A percentile compares a stretch with the other conserved stretches of the same genome.
Evolutionary conservation across 2,329 filamentous ascomycete genomes (phyloP).

Genomic region (Cercospora citrullina): DNA sequence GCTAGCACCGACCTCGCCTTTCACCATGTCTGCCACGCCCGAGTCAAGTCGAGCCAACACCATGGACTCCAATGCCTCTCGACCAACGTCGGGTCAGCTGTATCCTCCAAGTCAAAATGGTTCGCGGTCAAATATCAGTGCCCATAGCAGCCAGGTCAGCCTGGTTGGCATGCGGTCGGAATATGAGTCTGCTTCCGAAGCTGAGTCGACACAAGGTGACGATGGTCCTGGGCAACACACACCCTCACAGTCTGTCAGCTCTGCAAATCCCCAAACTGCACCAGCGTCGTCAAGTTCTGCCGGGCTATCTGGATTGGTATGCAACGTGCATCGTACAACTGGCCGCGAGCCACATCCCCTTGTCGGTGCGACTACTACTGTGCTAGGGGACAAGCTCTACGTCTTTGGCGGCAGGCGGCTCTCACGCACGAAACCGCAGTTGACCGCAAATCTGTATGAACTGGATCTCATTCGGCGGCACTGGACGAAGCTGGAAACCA

Average conservation of each 20-base stretch:
- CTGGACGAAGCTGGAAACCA: conserved; percentile 86
- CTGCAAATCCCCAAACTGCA: conserved; percentile 20
- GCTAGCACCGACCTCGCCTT: conserved; percentile 33
- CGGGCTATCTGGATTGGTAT: conserved; percentile 66
- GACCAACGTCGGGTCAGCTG: conserved; percentile 46
- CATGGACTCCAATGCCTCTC: conserved; percentile 49
- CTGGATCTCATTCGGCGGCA: conserved; percentile 86
- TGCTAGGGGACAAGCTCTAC: conserved; percentile 92
- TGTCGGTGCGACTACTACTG: conserved; percentile 92
- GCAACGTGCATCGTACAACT: conserved; percentile 76
- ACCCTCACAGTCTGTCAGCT: conserved; percentile 32
- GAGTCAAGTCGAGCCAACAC: conserved; percentile 49
- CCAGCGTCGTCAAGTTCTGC: conserved; percentile 49
- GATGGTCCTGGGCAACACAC: conserved; percentile 33
- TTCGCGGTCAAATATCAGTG: conserved; percentile 42
- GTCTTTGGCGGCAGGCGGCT: conserved; percentile 91
- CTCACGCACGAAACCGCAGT: conserved; percentile 76
- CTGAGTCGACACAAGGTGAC: conserved; percentile 33
- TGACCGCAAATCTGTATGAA: conserved; percentile 91
- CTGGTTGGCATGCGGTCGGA: conserved; percentile 45
- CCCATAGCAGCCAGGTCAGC: conserved; percentile 51
- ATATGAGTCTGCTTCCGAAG: conserved; percentile 44
- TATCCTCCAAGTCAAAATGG: conserved; percentile 41
- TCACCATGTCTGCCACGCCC: conserved; percentile 47
- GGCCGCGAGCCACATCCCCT: conserved; percentile 87